Evolutionary conservation across 139 green algal genomes (phyloP).

Genomic region (Chlorella sp.): DNA sequence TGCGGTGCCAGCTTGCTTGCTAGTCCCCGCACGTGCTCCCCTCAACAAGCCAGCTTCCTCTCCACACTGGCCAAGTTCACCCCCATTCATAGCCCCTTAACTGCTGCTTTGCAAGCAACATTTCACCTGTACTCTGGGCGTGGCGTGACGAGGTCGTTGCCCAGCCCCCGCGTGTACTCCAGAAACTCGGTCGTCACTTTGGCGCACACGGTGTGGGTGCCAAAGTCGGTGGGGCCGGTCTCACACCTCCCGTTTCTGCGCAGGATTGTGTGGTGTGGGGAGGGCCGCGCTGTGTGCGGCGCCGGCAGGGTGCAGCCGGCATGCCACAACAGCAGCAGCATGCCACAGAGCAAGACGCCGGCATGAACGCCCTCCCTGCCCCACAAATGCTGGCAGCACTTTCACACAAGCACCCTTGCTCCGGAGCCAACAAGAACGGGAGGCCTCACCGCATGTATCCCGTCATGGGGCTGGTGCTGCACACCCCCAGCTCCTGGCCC

Average conservation of each 20-base stretch:
- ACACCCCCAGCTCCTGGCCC: neutral
- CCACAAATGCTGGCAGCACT: neutral
- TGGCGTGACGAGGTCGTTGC: conserved; percentile 1
- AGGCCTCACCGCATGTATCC: neutral
- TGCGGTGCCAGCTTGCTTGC: too few species aligned
- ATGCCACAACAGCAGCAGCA: neutral
- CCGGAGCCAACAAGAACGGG: neutral
- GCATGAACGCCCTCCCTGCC: neutral
- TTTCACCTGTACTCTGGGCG: conserved; percentile 9
- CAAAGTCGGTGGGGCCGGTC: neutral
- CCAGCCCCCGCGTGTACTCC: neutral
- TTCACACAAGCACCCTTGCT: neutral
- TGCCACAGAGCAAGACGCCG: neutral
- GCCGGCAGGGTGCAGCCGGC: neutral
- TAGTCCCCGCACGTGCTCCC: too few species aligned
- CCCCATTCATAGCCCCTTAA: neutral
- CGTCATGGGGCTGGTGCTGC: neutral
- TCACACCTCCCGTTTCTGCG: neutral
- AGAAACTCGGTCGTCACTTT: neutral
- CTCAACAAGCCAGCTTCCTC: too few species aligned
- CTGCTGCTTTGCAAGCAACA: neutral
- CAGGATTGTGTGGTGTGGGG: neutral
- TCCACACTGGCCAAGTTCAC: neutral
- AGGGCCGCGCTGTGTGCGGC: neutral
- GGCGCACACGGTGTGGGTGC: conserved; percentile 4